Evolutionary conservation across 139 green algal species (phyloP).

Genomic region (Pseudopediastrum boryanum): DNA sequence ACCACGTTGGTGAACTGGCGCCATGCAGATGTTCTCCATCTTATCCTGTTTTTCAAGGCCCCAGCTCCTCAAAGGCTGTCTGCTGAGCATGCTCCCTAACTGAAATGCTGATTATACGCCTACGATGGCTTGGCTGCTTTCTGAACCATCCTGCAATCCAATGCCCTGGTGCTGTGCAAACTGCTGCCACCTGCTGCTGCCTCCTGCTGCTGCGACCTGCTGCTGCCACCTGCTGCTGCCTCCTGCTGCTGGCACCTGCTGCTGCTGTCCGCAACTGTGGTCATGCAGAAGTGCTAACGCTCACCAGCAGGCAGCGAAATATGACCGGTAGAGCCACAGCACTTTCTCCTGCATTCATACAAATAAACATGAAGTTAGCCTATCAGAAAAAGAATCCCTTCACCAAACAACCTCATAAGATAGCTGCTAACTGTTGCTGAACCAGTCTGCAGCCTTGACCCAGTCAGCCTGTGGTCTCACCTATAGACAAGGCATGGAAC

Average conservation of each 20-base stretch:
- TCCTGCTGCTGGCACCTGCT: not conserved
- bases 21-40: too few relatives aligned
- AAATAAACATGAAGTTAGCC: not conserved
- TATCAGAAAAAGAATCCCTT: not conserved
- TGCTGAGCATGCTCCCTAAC: too few relatives aligned
- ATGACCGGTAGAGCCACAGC: constrained; percentile 51
- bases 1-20: too few relatives aligned
- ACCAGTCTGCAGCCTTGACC: not conserved
- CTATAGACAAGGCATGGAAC: constrained; percentile 43
- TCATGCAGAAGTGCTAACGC: not conserved
- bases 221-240: not conserved
- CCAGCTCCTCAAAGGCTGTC: too few relatives aligned
- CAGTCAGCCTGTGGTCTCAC: constrained; percentile 10
- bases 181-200: not conserved
- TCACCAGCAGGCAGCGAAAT: constrained; percentile 52
- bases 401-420: not conserved
- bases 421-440: not conserved
- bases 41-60: too few relatives aligned
- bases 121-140: not conserved
- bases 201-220: too few relatives aligned
- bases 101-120: too few relatives aligned
- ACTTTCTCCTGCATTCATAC: constrained; percentile 38
- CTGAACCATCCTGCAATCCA: not conserved
- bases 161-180: not conserved
- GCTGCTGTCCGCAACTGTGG: not conserved